These are phyloP conservation scores for Pachysandra terminalis DNA, from an alignment of 164 flowering plant species.

Conservation along the genomic window DNA sequence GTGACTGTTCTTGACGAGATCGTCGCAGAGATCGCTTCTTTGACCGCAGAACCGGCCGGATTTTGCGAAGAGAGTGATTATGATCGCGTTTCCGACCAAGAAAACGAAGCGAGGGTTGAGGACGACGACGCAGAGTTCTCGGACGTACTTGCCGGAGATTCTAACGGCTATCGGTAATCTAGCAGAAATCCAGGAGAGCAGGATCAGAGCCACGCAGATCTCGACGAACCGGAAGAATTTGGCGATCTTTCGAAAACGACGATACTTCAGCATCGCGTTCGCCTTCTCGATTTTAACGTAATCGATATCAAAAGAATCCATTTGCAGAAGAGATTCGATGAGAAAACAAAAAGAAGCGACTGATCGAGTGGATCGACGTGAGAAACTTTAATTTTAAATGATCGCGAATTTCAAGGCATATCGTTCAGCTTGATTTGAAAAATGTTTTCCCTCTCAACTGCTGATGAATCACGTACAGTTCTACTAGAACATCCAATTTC, in stretches of 20 bases:
- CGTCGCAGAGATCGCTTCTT: constrained; percentile 33
- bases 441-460: too few species aligned
- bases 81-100: constrained; percentile 54
- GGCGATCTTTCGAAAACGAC: constrained; percentile 27
- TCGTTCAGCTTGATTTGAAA: too few species aligned
- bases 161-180: constrained; percentile 39
- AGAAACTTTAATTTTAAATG: too few species aligned
- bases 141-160: constrained; percentile 34
- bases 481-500: too few species aligned
- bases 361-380: not conserved
- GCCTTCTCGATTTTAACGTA: constrained; percentile 46
- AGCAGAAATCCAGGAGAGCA: constrained; percentile 44
- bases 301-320: constrained; percentile 32
- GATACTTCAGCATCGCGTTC: constrained; percentile 32
- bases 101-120: constrained; percentile 53
- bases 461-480: too few species aligned
- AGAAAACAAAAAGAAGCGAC: not conserved
- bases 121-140: constrained; percentile 21
- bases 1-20: constrained; percentile 36
- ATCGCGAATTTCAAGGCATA: too few species aligned
- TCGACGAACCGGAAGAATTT: constrained; percentile 52
- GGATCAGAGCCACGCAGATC: constrained; percentile 29
- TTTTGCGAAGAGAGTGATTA: constrained; percentile 42
- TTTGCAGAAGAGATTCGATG: not conserved
- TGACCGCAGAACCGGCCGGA: constrained; percentile 39